Conservation (phyloP, 805 yeast species). For the Kodamaea fukazawae region DNA sequence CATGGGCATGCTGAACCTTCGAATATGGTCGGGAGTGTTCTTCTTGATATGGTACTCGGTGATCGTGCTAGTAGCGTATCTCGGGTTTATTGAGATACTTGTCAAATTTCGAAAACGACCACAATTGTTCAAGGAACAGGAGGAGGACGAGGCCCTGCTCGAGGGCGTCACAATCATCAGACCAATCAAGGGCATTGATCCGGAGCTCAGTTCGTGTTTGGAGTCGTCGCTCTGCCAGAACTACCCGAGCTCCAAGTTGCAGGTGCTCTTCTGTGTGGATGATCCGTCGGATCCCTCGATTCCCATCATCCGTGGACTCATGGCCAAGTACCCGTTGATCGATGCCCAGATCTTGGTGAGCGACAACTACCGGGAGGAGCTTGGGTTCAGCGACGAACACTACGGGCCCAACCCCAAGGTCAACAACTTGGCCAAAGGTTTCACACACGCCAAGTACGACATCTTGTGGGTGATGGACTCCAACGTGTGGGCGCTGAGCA, state of each 20-base stretch:
- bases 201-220: conserved; percentile 67
- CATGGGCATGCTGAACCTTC: conserved; percentile 4
- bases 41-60: conserved; percentile 39
- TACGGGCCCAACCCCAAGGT: conserved; percentile 90
- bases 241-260: conserved; percentile 58
- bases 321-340: conserved; percentile 51
- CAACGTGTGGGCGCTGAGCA: conserved; percentile 73
- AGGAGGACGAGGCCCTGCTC: conserved; percentile 6
- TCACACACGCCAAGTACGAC: conserved; percentile 62
- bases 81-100: conserved; percentile 40
- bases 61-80: conserved; percentile 34
- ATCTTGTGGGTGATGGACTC: conserved; percentile 84
- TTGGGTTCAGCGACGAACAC: conserved; percentile 37
- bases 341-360: conserved; percentile 57
- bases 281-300: conserved; percentile 61
- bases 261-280: conserved; percentile 76
- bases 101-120: conserved; percentile 27
- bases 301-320: conserved; percentile 49
- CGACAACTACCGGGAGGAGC: conserved; percentile 13
- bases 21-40: conserved; percentile 13
- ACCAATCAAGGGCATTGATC: conserved; percentile 82
- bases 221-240: conserved; percentile 65
- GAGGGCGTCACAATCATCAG: conserved; percentile 69
- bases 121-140: neutral
- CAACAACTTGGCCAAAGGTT: conserved; percentile 83